Conservation (phyloP, 2,329 filamentous ascomycete genomes). For the Paramyrothecium roridum region DNA sequence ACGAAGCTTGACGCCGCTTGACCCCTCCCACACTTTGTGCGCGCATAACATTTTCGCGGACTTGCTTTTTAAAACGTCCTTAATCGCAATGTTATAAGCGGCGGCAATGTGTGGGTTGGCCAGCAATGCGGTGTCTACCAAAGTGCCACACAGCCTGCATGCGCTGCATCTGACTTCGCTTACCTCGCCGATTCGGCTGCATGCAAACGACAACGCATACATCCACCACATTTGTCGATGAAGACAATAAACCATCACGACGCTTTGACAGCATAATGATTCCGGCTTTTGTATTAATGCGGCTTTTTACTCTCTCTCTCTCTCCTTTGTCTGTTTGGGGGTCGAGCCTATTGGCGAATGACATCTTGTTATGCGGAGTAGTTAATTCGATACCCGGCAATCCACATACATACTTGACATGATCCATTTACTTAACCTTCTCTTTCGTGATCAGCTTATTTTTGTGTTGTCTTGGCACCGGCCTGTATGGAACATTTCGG, state of each 20-base stretch:
- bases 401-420: conserved; percentile 6
- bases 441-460: neutral
- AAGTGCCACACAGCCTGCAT: too few species aligned
- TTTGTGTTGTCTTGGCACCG: neutral
- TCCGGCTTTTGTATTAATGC: neutral
- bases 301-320: neutral
- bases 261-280: conserved; percentile 1
- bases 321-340: conserved; percentile 1
- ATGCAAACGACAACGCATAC: neutral
- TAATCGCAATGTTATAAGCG: too few species aligned
- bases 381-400: conserved; percentile 15
- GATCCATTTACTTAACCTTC: neutral
- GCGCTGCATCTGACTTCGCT: too few species aligned
- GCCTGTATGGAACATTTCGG: too few species aligned
- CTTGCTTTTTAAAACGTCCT: too few species aligned
- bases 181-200: neutral
- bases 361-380: conserved; percentile 4
- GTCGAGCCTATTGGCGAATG: neutral
- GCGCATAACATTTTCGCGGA: too few species aligned
- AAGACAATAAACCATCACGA: neutral
- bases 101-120: too few species aligned
- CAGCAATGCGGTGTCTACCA: too few species aligned
- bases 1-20: neutral
- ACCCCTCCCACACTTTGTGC: too few species aligned
- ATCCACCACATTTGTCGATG: neutral